Evolutionary conservation across 441 rosid species (phyloP).

Genomic region (Euphorbia corollata): DNA sequence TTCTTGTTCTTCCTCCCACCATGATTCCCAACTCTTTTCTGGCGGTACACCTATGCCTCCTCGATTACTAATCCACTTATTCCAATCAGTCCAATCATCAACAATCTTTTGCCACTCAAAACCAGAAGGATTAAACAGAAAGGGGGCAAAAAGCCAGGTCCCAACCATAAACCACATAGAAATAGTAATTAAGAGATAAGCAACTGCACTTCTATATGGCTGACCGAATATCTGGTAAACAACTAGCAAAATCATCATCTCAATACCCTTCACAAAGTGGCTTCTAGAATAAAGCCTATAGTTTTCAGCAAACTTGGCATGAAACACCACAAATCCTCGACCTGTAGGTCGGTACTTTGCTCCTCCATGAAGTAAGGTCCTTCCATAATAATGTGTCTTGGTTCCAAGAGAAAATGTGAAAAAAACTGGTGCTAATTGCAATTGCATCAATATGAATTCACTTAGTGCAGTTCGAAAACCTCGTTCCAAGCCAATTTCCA

Average conservation of each 20-base stretch:
- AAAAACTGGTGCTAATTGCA: slow-evolving; percentile 95
- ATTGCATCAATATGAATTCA: slow-evolving; percentile 95
- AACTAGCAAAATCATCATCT: slow-evolving; percentile 84
- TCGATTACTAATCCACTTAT: slow-evolving; percentile 84
- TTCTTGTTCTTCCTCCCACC: slow-evolving; percentile 99
- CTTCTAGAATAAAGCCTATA: slow-evolving; percentile 94
- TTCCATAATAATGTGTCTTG: slow-evolving; percentile 92
- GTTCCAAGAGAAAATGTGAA: slow-evolving; percentile 99
- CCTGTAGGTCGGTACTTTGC: slow-evolving; percentile 97
- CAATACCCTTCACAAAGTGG: slow-evolving; percentile 95
- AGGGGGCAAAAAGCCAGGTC: slow-evolving; percentile 98
- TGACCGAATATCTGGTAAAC: slow-evolving; percentile 87
- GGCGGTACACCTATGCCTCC: slow-evolving; percentile 98
- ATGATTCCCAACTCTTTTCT: slow-evolving; percentile 99
- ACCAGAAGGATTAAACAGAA: slow-evolving; percentile 96
- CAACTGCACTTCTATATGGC: slow-evolving; percentile 74
- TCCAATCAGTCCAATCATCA: slow-evolving; percentile 99
- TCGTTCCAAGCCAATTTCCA: slow-evolving; percentile 97
- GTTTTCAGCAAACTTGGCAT: slow-evolving; percentile 97
- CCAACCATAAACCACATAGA: slow-evolving; percentile 99
- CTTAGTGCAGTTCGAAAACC: slow-evolving; percentile 96
- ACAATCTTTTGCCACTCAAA: slow-evolving; percentile 99
- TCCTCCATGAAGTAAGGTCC: slow-evolving; percentile 96
- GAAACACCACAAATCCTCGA: slow-evolving; percentile 97
- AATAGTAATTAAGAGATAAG: slow-evolving; percentile 75